Base-by-base conservation (phyloP, 768 basidiomycete genomes). In the Lactifluus rugatus region DNA sequence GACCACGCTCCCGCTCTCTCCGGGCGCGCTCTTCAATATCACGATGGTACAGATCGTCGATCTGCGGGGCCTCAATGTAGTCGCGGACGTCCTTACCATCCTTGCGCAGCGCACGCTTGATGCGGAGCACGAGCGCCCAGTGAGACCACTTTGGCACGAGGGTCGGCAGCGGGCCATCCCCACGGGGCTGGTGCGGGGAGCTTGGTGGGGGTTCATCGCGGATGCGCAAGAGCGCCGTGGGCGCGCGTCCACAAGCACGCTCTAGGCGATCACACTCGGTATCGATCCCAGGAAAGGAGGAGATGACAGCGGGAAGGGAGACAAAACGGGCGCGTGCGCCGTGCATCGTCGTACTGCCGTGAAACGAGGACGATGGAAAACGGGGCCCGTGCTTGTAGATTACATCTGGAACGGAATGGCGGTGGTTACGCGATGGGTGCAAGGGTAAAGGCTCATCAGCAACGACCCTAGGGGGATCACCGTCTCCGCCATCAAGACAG, bases 81-180 rank as follows among this genome's bases (percentile, higher is more conserved):
- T 62, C 63, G 17, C 56, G 37, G 21, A 64, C 51, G 28, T 64
- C 57, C 19, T 45, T 48, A 14, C 61, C 61, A 1, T 62, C 55
- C 26, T n/a, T 50, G 6, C 50, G 53, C 26, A 64, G 25, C 17
- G 39, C 50, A 0, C 61, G 52, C 54, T 62, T 62, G 21, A 64
- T 52, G 9, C 56, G 60, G n/a, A 58, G 39, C 0, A 62, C 50
- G 13, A 64, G 47, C 14, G 32, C n/a, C 56, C 52, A 49, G 9
- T 58, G 61, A 19, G 51, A 28, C 49, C 62, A 63, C 41, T 64
- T 64, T 6, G 63, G 63, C 5, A 48, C 51, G 0, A 49, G 61
- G 3, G 49, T 37, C 0, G 59, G 54, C 6, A 48, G 54, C 5
- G 58, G 42, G 17, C 49, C 53, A 25, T 50, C 44, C 17, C 41